phyloP scores from a whole-genome alignment of 768 basidiomycete genomes.

The Peribolospora kevripleyi region DNA sequence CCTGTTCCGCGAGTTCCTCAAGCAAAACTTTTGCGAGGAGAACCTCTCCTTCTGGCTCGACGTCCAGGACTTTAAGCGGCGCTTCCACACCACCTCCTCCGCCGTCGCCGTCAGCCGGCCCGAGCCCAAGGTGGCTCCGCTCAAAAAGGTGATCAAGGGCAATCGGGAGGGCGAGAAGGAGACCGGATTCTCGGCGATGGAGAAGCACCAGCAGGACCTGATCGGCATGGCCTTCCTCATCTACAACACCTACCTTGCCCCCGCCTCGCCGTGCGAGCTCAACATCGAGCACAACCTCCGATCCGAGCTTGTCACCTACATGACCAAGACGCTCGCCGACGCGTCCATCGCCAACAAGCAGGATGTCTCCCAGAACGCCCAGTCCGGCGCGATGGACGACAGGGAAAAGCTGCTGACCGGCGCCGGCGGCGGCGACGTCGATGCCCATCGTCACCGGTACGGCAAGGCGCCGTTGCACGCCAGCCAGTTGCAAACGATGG shows the following conservation, averaged over 20 bases:
- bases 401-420: neutral
- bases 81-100: slow-evolving; percentile 84
- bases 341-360: slow-evolving; percentile 11
- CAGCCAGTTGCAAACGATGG: slow-evolving; percentile 81
- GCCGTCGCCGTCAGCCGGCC: slow-evolving; percentile 29
- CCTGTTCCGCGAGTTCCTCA: slow-evolving; percentile 81
- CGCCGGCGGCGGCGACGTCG: neutral
- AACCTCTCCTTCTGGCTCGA: slow-evolving; percentile 95
- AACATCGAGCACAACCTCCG: slow-evolving; percentile 95
- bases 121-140: neutral
- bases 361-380: neutral
- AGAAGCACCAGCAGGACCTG: slow-evolving; percentile 80
- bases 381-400: neutral
- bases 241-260: slow-evolving; percentile 84
- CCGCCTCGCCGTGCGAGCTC: slow-evolving; percentile 79
- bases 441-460: neutral
- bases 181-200: slow-evolving; percentile 43
- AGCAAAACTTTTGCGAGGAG: slow-evolving; percentile 91
- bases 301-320: slow-evolving; percentile 77
- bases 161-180: slow-evolving; percentile 6
- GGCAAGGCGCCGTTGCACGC: slow-evolving; percentile 44
- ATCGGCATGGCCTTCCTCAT: slow-evolving; percentile 70
- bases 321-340: slow-evolving; percentile 64
- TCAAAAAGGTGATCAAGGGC: neutral
- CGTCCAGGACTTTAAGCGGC: slow-evolving; percentile 85